A percentile compares a stretch with the other conserved stretches of the same genome.
Evolutionary conservation across 257 asterid genomes (phyloP).

Genomic region (Ehretia macrophylla): DNA sequence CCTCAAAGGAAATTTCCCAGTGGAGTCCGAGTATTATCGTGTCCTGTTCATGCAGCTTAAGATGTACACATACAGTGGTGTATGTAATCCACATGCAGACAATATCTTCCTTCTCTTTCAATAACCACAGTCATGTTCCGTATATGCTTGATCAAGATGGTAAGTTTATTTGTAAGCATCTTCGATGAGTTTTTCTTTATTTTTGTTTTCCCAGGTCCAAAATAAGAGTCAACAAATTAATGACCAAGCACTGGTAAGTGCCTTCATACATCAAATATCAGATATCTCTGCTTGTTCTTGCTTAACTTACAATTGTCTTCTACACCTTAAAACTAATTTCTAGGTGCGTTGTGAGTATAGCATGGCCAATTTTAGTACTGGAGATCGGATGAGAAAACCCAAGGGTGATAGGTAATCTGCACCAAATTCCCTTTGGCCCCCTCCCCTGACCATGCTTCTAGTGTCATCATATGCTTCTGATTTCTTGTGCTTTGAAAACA

Average conservation of each 20-base stretch:
- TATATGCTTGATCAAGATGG: constrained; percentile 1
- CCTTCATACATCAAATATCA: constrained; percentile 14
- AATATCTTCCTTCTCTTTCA: neutral
- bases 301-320: neutral
- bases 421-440: neutral
- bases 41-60: too few species aligned
- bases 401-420: constrained; percentile 80
- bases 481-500: too few species aligned
- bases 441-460: neutral
- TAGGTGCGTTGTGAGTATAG: constrained; percentile 95
- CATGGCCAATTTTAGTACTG: constrained; percentile 99
- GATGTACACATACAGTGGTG: too few species aligned
- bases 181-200: neutral
- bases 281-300: neutral
- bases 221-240: constrained; percentile 73
- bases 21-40: neutral
- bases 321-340: neutral
- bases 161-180: constrained; percentile 2
- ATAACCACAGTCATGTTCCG: neutral
- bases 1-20: neutral
- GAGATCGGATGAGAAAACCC: constrained; percentile 89
- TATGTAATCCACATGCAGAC: too few species aligned
- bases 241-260: constrained; percentile 82
- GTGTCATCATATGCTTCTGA: too few species aligned
- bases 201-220: constrained; percentile 51